Evolutionary conservation across 495 filamentous ascomycete genomes (phyloP).

Genomic region (Penicillium riverlandense): DNA sequence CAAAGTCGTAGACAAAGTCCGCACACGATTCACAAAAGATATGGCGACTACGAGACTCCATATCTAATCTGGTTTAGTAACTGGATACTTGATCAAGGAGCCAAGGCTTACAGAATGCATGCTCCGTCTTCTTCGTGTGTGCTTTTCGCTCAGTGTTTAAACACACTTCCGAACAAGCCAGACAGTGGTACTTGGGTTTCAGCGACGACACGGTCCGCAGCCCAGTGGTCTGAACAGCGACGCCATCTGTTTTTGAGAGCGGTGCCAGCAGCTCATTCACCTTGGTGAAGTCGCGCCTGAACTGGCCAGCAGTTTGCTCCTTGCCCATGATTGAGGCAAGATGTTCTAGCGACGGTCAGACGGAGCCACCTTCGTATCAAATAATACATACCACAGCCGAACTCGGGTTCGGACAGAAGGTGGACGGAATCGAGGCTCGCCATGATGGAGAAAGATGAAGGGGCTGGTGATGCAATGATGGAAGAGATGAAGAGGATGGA

Average conservation of each 20-base stretch:
- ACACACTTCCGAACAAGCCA: constrained; percentile 31
- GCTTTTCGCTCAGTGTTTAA: constrained; percentile 25
- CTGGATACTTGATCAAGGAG: not conserved
- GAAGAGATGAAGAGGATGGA: constrained; percentile 1
- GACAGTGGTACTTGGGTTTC: constrained; percentile 37
- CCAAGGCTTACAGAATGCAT: constrained; percentile 33
- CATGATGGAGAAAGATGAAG: constrained; percentile 10
- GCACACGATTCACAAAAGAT: constrained; percentile 78
- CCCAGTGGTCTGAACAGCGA: constrained; percentile 17
- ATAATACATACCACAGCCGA: constrained; percentile 36
- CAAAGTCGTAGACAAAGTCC: constrained; percentile 84
- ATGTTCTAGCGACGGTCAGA: constrained; percentile 29
- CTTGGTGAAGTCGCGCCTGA: constrained; percentile 32
- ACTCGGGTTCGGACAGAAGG: constrained; percentile 36
- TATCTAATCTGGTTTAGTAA: constrained; percentile 47
- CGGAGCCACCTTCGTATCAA: too few species aligned
- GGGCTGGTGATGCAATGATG: constrained; percentile 1
- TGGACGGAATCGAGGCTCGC: constrained; percentile 29
- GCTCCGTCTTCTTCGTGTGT: constrained; percentile 36
- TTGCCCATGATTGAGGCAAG: constrained; percentile 29
- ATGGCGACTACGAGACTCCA: constrained; percentile 70
- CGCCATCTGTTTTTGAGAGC: constrained; percentile 16
- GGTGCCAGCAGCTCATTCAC: constrained; percentile 23
- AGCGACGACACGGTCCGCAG: constrained; percentile 19
- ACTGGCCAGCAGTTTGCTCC: constrained; percentile 25